A percentile compares a stretch with the other conserved stretches of the same genome.
Evolutionary conservation across 257 asterid species (phyloP).

Genomic region (Cynanchum wilfordii): DNA sequence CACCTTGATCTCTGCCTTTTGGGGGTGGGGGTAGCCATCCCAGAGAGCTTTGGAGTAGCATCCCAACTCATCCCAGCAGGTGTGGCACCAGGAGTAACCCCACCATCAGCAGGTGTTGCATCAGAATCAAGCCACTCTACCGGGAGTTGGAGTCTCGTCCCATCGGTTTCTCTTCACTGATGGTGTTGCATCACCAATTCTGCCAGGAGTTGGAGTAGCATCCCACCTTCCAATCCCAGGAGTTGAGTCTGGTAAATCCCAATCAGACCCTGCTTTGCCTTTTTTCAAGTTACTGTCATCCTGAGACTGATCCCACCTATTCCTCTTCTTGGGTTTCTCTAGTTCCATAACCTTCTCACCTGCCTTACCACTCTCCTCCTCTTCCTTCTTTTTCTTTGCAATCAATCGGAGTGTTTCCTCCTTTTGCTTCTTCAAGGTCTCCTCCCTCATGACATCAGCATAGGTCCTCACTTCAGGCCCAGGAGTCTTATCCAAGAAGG

Average conservation of each 20-base stretch:
- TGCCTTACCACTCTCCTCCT: slow-evolving; percentile 36
- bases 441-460: slow-evolving; percentile 85
- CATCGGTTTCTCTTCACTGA: slow-evolving; percentile 72
- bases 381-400: slow-evolving; percentile 78
- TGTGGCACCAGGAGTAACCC: slow-evolving; percentile 83
- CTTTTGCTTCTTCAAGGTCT: slow-evolving; percentile 67
- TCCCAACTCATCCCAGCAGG: slow-evolving; percentile 97
- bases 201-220: slow-evolving; percentile 95
- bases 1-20: slow-evolving; percentile 95
- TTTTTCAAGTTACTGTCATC: slow-evolving; percentile 64
- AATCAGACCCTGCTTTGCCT: slow-evolving; percentile 65
- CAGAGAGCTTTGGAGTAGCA: slow-evolving; percentile 75
- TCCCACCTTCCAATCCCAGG: slow-evolving; percentile 98
- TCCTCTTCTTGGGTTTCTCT: slow-evolving; percentile 86
- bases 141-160: slow-evolving; percentile 97
- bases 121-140: slow-evolving; percentile 74
- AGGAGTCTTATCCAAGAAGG: slow-evolving; percentile 81
- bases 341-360: slow-evolving; percentile 40
- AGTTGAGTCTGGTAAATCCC: slow-evolving; percentile 84
- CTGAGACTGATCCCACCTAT: slow-evolving; percentile 89
- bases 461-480: slow-evolving; percentile 82
- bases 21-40: slow-evolving; percentile 83
- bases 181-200: slow-evolving; percentile 86
- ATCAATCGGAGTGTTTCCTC: slow-evolving; percentile 71
- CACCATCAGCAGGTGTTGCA: slow-evolving; percentile 80